A percentile compares a stretch with the other conserved stretches of the same genome.
phyloP scores from a whole-genome alignment of 2,329 filamentous ascomycete species.

The Elsinoe ampelina region DNA sequence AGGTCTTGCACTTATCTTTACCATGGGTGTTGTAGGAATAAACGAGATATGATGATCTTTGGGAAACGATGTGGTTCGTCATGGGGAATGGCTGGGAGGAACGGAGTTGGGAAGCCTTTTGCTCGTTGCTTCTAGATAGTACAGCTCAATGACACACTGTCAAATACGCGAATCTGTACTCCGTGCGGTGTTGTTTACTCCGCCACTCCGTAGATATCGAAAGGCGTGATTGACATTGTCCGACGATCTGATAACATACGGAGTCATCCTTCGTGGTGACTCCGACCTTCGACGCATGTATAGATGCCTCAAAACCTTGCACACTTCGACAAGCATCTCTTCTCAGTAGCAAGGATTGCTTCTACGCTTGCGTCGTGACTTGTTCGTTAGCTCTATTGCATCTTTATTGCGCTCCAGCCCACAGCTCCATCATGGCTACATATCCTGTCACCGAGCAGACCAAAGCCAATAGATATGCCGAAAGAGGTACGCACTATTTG shows the following conservation, averaged over 20 bases:
- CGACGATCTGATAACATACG: neutral
- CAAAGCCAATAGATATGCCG: neutral
- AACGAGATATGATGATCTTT: neutral
- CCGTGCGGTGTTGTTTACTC: neutral
- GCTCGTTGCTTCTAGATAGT: conserved; percentile 1
- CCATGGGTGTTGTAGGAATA: neutral
- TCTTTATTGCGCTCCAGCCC: neutral
- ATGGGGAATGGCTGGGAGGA: neutral
- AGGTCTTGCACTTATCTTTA: neutral
- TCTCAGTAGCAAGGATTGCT: no score
- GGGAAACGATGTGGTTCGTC: neutral
- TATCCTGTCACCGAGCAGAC: conserved; percentile 5
- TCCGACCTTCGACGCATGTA: neutral
- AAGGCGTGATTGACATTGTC: neutral
- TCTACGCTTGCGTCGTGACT: no score
- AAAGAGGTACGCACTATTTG: neutral
- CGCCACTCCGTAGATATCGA: neutral
- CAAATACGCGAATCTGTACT: neutral
- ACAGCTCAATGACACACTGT: neutral
- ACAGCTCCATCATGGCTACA: neutral
- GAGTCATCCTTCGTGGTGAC: neutral
- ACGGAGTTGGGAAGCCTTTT: neutral
- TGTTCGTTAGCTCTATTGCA: neutral
- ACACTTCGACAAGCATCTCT: no score
- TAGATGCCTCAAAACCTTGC: no score